Evolutionary conservation across 129 eudicot genomes (phyloP).

Genomic region (Deinandra increscens): DNA sequence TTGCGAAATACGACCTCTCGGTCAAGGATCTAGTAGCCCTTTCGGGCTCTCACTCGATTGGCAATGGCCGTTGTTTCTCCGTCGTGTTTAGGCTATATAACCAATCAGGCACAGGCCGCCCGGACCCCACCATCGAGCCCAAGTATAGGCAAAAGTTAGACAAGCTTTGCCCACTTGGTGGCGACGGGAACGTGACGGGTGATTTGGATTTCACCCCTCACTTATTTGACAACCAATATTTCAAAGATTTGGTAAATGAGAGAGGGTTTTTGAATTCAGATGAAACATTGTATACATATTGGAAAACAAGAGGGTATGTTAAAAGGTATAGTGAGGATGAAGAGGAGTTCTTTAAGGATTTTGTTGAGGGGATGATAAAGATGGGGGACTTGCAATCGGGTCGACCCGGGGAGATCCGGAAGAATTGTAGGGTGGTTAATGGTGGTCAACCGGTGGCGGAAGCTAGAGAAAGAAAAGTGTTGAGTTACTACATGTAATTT

Average conservation of each 20-base stretch:
- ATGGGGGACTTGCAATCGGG: constrained; percentile 86
- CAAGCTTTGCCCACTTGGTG: constrained; percentile 70
- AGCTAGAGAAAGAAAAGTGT: constrained; percentile 21
- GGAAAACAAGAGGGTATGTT: constrained; percentile 59
- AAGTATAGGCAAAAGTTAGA: constrained; percentile 47
- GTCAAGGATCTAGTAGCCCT: constrained; percentile 79
- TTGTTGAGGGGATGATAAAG: constrained; percentile 80
- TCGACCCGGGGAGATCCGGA: constrained; percentile 77
- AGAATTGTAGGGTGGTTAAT: constrained; percentile 84
- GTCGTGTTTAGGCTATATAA: constrained; percentile 74
- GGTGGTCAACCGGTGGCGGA: constrained; percentile 19
- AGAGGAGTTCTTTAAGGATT: constrained; percentile 52
- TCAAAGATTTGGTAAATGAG: constrained; percentile 66
- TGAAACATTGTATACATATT: constrained; percentile 52
- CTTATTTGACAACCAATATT: constrained; percentile 75
- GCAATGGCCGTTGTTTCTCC: constrained; percentile 86
- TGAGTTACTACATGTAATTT: constrained; percentile 15
- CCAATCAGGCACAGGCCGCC: constrained; percentile 72
- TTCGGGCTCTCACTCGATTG: constrained; percentile 92
- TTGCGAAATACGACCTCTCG: constrained; percentile 58
- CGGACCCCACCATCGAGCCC: constrained; percentile 86
- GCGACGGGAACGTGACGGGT: constrained; percentile 71
- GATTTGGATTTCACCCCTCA: constrained; percentile 70
- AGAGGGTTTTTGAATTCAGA: constrained; percentile 87
- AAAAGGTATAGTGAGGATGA: constrained; percentile 44